Evolutionary conservation across 1,284 basidiomycete genomes (phyloP), one percentile per base, ranked within the genome.

Genomic region (Pascua guehoae): DNA sequence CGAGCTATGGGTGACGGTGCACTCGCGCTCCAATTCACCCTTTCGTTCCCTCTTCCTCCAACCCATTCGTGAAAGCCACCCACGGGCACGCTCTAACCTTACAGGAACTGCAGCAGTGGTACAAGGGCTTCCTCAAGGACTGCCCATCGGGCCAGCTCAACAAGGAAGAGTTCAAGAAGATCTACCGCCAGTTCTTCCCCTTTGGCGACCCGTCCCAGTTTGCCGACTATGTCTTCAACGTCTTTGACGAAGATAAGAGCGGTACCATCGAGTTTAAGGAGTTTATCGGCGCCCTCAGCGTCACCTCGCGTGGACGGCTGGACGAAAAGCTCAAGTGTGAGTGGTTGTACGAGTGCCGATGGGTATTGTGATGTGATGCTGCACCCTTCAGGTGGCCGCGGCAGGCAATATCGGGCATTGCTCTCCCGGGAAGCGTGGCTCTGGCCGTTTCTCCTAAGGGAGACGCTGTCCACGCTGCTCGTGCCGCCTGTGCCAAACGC

Each of bases 151-250:
- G 96, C 46, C 89, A 93, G 69, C 86, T 99, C 67, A 91, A 98
- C 84, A 96, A 93, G 83, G 82, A 86, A 70, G 95, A 96, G 77
- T 99, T 99, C 79, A 85, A 88, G 72, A 88, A 90, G 76, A 98
- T 99, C 83, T 99, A 98, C 85, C 93, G 95, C 75, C 95, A 98
- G 76, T 96, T 98, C 88, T 98, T 98, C 83, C 95, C 95, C 24
- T 99, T 99, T 71, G 96, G 96, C 57, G 96, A 99, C 77, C 95
- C 96, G 5, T 86, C 82, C 57, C 90, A 96, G 74, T 98, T 99
- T 70, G 93, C 96, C 48, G 92, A 98, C 78, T 96, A 96, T 74
- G 96, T 99, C 66, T 99, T 98, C 83, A 95, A 97, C 70, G 75
- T 75, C 56, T 52, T 71, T 62, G 42, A 49, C 51, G 38, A n/a